These are phyloP conservation scores for Pachysandra terminalis DNA, from an alignment of 164 flowering plant genomes.

Conservation along the genomic window DNA sequence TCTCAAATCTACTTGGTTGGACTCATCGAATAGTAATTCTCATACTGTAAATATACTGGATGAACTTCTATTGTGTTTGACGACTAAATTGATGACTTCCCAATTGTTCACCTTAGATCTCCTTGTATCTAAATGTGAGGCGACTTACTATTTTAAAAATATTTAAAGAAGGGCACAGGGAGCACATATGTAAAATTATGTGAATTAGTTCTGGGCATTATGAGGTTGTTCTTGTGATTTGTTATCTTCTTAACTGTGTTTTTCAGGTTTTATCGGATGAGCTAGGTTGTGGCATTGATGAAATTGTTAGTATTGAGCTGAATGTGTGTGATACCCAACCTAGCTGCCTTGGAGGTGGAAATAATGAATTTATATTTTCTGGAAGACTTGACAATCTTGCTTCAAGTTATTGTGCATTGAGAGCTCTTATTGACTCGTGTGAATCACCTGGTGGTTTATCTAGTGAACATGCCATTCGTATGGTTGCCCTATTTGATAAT, in stretches of 20 bases:
- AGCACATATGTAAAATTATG: no score
- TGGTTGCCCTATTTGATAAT: conserved; percentile 94
- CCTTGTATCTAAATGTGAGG: neutral
- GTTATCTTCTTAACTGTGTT: neutral
- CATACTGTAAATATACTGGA: neutral
- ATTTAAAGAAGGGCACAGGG: no score
- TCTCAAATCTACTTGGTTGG: neutral
- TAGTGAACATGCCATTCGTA: conserved; percentile 70
- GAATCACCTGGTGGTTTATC: conserved; percentile 47
- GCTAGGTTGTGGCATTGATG: conserved; percentile 58
- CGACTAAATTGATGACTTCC: neutral
- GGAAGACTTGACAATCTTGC: conserved; percentile 95
- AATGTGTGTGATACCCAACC: conserved; percentile 94
- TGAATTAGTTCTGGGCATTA: neutral
- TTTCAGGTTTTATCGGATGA: conserved; percentile 71
- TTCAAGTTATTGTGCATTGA: conserved; percentile 85
- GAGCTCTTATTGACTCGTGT: conserved; percentile 90
- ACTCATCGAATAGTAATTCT: neutral
- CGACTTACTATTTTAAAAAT: neutral
- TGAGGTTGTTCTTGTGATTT: conserved; percentile 2
- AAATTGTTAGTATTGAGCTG: conserved; percentile 67
- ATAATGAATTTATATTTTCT: conserved; percentile 89
- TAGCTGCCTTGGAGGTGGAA: conserved; percentile 93
- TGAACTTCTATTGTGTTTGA: neutral
- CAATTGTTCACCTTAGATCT: neutral